Conservation (phyloP, 768 basidiomycete species). For the Mycena metata region DNA sequence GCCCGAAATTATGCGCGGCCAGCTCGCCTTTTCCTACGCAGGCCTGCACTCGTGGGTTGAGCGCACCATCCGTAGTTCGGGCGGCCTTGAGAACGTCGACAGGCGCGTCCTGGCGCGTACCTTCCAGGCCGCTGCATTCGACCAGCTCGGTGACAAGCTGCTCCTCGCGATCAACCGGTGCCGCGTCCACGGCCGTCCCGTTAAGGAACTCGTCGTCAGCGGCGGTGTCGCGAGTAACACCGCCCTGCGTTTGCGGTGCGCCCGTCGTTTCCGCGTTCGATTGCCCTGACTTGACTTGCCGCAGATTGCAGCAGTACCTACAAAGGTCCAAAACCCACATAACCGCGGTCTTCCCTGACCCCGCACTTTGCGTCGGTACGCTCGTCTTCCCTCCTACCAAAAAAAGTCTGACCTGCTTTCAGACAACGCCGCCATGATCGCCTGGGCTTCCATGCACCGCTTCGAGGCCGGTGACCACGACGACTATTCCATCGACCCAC, state of each 20-base stretch:
- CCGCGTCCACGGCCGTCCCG: conserved; percentile 52
- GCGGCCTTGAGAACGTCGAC: conserved; percentile 60
- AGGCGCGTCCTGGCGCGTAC: conserved; percentile 70
- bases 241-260: conserved; percentile 75
- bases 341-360: conserved; percentile 79
- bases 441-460: conserved; percentile 89
- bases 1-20: conserved; percentile 62
- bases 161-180: conserved; percentile 64
- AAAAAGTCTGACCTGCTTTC: not conserved
- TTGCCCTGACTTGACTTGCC: not conserved
- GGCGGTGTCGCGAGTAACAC: conserved; percentile 95
- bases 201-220: conserved; percentile 81
- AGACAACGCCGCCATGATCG: conserved; percentile 99
- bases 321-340: conserved; percentile 47
- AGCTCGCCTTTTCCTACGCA: conserved; percentile 82
- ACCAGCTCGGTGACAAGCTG: conserved; percentile 84
- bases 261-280: not conserved
- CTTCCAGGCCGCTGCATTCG: conserved; percentile 81
- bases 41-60: conserved; percentile 83
- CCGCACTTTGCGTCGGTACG: conserved; percentile 83
- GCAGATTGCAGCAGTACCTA: conserved; percentile 47
- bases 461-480: conserved; percentile 75
- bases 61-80: conserved; percentile 60
- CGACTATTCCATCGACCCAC: conserved; percentile 70
- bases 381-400: not conserved